Base-by-base conservation (phyloP, 805 yeast genomes). In the Candida mattraensis region DNA sequence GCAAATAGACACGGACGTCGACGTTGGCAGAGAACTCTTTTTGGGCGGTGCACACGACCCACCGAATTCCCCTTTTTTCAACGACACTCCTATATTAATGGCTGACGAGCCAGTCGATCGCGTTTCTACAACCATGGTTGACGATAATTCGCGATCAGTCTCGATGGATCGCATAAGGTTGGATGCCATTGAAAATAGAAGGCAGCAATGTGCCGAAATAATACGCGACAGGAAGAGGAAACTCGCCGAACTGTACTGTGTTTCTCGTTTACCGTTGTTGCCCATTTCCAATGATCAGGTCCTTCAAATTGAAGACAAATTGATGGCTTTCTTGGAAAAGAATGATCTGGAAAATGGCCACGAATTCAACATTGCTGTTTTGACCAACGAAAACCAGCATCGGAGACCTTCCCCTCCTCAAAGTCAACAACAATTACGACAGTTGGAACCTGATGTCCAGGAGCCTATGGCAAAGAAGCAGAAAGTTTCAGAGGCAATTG, bases 221-320 rank as follows among this genome's bases (percentile, higher is more conserved):
- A 61, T 76, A 9, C 63, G 67, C 41, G 63, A 65, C 28, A 63
- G 87, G 31, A 77, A 77, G 48, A 62, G 80, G 18, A 77, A 76
- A 50, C 63, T 82, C 16, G 69, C 82, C 2, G 84, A 80, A 54
- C 60, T 82, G 12, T 81, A 76, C 51, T 74, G 79, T 44, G 70
- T 81, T 10, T 66, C 84, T 8, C 57, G 76, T 41, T 57, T 76
- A 33, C 76, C 80, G 13, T 62, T 67, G 38, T 53, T 73, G 37
- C 78, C 64, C 30, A 63, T 53, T 45, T 67, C 69, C 40, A 66
- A 51, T 40, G 66, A 48, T 32, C 66, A 50, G 19, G 59, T 64
- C 43, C 54, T 54, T 39, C 65, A 48, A 44, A 63, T 58, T 17
- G 70, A 65, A 44, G 67, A 60, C 49, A 67, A 56, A 30, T 58